Base-by-base conservation (phyloP, 1,139 yeast genomes). In the Protomyces lactucae-debilis region DNA sequence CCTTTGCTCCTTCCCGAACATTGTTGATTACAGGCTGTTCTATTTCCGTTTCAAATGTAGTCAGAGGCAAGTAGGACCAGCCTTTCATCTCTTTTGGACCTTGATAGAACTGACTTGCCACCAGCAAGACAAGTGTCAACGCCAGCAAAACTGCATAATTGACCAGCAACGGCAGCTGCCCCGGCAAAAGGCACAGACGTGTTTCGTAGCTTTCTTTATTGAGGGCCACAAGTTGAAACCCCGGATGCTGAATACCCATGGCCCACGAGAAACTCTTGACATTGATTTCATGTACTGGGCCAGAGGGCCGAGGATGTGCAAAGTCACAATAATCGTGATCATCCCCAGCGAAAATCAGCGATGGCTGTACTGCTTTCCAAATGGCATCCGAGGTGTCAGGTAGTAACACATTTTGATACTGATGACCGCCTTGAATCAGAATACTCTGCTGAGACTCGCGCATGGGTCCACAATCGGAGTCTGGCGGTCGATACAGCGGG, bases 231-330 rank as follows among this genome's bases (percentile, higher is more conserved):
- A 93, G 75, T 72, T 93, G 97, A 60, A 91, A 82, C 0, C 97
- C 98, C 0, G 99, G 99, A 64, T 79, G 79, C 36, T 79, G 76
- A 46, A 93, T 85, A 0, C 98, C 98, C 81, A 90, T 88, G 23
- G 96, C 91, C 96, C 93, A 89, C 1, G 97, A 88, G 65, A 88
- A 85, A 0, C 96, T 83, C 73, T 93, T 93, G 18, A 91, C 91
- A 0, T 97, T 88, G 67, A 87, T 84, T 74, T 93, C 99, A 60
- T 86, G 84, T 0, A 88, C 82, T 12, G 28, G 32, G 16, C 51
- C 51, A 5, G 71, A 71, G 3, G 48, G 48, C n/a, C 66, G 52
- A 14, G 52, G 25, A 10, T 60, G 61, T 14, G 61, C 64, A 21
- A 48, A 54, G 43, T 43, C 32, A 75, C 99, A 93, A 69, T 90